Conservation (phyloP, 176 grass and related monocot genomes). For the Aegilops sharonensis region DNA sequence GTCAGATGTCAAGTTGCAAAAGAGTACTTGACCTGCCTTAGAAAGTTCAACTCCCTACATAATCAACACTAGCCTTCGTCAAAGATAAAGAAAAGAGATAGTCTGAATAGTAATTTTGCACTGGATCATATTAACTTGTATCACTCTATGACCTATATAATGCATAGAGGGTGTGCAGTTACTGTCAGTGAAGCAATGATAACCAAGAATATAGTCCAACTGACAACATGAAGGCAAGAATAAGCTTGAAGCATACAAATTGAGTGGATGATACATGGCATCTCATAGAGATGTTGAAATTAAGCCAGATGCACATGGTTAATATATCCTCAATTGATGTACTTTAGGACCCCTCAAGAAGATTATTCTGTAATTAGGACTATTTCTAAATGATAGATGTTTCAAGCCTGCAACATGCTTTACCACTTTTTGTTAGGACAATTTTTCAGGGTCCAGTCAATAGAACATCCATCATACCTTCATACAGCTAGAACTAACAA, state of each 20-base stretch:
- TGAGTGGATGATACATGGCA: background rate
- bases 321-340: background rate
- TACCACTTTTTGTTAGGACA: background rate
- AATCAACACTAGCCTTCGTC: background rate
- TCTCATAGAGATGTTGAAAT: background rate
- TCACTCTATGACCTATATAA: background rate
- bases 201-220: background rate
- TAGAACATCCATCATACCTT: background rate
- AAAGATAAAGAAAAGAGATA: background rate
- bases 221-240: background rate
- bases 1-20: slow-evolving; percentile 7
- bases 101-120: background rate
- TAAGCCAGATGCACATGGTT: background rate
- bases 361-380: background rate
- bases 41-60: background rate
- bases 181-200: background rate
- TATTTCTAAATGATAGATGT: background rate
- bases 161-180: background rate
- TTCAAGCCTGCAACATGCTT: background rate
- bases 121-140: background rate
- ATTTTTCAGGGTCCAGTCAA: background rate
- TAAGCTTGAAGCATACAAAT: background rate
- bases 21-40: background rate
- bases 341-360: background rate
- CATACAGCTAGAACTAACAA: background rate